phyloP scores from a whole-genome alignment of 2,329 filamentous ascomycete species.

The Alternaria conjuncta region DNA sequence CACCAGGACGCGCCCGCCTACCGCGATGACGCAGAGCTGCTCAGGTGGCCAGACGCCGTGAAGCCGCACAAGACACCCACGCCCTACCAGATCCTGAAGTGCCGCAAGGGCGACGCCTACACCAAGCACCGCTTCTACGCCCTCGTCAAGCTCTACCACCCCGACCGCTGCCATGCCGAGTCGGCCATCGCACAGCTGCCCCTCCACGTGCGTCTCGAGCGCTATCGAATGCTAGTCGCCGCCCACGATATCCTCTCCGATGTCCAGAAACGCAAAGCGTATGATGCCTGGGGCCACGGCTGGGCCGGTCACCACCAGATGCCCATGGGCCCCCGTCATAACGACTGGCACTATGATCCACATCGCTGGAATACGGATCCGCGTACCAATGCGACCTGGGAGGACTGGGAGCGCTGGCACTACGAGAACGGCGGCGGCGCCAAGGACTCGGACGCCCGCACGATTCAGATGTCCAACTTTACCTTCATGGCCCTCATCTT shows the following conservation, averaged over 20 bases:
- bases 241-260: slow-evolving; percentile 90
- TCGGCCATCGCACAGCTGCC: slow-evolving; percentile 56
- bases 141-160: slow-evolving; percentile 95
- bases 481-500: slow-evolving; percentile 78
- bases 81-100: slow-evolving; percentile 86
- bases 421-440: slow-evolving; percentile 32
- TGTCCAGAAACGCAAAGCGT: slow-evolving; percentile 76
- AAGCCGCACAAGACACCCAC: slow-evolving; percentile 64
- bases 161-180: slow-evolving; percentile 65
- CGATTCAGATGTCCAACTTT: slow-evolving; percentile 77
- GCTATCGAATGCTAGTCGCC: slow-evolving; percentile 86
- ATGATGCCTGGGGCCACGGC: slow-evolving; percentile 81
- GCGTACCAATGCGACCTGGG: slow-evolving; percentile 89
- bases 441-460: slow-evolving; percentile 49
- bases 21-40: slow-evolving; percentile 28
- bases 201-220: slow-evolving; percentile 73
- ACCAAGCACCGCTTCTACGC: slow-evolving; percentile 85
- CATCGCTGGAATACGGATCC: slow-evolving; percentile 49
- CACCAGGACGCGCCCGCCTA: slow-evolving; percentile 21
- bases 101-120: slow-evolving; percentile 70
- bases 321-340: slow-evolving; percentile 26
- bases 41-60: slow-evolving; percentile 41
- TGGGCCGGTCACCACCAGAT: slow-evolving; percentile 63
- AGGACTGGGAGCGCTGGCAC: slow-evolving; percentile 82
- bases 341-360: slow-evolving; percentile 36